Percentiles rank a stretch among this genome's conserved stretches.
These are phyloP conservation scores for Babjeviella inositovora DNA, from an alignment of 805 yeast genomes.

Conservation along the genomic window DNA sequence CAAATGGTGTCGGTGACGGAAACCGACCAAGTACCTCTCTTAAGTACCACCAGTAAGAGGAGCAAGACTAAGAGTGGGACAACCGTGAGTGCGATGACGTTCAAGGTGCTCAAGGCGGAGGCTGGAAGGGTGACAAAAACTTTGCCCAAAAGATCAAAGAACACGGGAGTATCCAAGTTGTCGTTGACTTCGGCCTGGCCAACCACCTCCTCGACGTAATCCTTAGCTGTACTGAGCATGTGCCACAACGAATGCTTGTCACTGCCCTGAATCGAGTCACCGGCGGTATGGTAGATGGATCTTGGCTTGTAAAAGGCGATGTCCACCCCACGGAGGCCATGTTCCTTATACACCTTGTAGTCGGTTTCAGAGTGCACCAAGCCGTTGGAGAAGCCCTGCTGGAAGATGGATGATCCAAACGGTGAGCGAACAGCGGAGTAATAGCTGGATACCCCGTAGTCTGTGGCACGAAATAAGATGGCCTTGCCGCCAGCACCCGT, in stretches of 20 bases:
- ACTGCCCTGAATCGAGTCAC: conserved; percentile 53
- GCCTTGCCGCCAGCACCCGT: conserved; percentile 88
- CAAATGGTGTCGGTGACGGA: conserved; percentile 27
- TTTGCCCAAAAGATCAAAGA: conserved; percentile 46
- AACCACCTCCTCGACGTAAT: conserved; percentile 31
- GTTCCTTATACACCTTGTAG: conserved; percentile 49
- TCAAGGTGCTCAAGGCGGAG: conserved; percentile 27
- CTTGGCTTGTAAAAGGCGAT: conserved; percentile 83
- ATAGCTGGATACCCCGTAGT: conserved; percentile 49
- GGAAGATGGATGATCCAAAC: conserved; percentile 67
- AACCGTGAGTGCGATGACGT: conserved; percentile 30
- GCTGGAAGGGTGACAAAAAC: conserved; percentile 38
- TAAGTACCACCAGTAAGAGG: conserved; percentile 29
- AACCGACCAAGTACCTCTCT: conserved; percentile 29
- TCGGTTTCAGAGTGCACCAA: conserved; percentile 74
- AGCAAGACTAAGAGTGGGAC: conserved; percentile 37
- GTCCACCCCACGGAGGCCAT: conserved; percentile 75
- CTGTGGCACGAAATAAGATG: conserved; percentile 70
- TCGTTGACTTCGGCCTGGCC: conserved; percentile 14
- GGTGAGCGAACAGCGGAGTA: conserved; percentile 45
- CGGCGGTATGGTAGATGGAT: conserved; percentile 63
- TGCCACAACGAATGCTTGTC: conserved; percentile 65
- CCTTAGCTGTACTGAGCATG: conserved; percentile 63
- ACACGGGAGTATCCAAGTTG: conserved; percentile 28
- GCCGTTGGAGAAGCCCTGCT: conserved; percentile 69